Evolutionary conservation across 108 stramenopile species (phyloP).

Genomic region (Skeletonema costatum): DNA sequence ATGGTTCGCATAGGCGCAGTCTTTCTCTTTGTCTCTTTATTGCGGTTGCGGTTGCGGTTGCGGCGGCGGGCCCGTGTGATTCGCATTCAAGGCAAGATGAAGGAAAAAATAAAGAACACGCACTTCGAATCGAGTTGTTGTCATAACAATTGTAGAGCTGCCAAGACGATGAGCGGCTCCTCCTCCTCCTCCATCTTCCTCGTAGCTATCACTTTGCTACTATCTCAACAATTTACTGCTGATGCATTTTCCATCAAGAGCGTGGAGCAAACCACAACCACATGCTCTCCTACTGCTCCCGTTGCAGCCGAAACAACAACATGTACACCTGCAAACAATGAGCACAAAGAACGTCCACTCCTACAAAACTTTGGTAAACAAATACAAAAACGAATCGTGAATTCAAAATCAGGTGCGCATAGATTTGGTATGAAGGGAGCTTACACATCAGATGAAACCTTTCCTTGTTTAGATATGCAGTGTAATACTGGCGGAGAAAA

Average conservation of each 20-base stretch:
- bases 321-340: too few relatives aligned
- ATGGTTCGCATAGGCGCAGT: too few relatives aligned
- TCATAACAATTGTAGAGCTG: too few relatives aligned
- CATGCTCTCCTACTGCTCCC: too few relatives aligned
- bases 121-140: too few relatives aligned
- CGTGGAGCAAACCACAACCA: background rate
- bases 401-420: slow-evolving; percentile 25
- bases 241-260: background rate
- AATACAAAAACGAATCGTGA: slow-evolving; percentile 15
- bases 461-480: slow-evolving; percentile 42
- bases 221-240: background rate
- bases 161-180: background rate
- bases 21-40: too few relatives aligned
- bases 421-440: slow-evolving; percentile 14
- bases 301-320: too few relatives aligned
- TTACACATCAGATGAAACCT: slow-evolving; percentile 34
- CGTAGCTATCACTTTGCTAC: background rate
- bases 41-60: too few relatives aligned
- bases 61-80: too few relatives aligned
- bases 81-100: too few relatives aligned
- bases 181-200: background rate
- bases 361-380: slow-evolving; percentile 24
- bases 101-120: too few relatives aligned
- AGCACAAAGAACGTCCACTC: slow-evolving; percentile 17
- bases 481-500: background rate